Conservation (phyloP, 768 basidiomycete genomes). For the Cubamyces lactineus region DNA sequence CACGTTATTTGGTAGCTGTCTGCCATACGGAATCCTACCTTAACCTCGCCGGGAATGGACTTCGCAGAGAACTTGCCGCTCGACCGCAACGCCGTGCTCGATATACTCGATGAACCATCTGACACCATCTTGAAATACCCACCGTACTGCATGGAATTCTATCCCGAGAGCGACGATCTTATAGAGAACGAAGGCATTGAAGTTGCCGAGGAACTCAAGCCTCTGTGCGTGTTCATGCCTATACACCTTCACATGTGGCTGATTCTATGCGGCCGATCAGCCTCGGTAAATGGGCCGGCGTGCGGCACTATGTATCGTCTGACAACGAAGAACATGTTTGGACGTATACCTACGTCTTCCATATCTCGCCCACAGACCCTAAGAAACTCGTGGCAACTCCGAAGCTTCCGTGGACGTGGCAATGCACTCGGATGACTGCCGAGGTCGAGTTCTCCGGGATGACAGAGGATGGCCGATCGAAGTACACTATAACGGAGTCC, state of each 20-base stretch:
- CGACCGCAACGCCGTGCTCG: no score
- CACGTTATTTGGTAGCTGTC: neutral
- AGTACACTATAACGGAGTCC: neutral
- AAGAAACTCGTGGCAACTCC: neutral
- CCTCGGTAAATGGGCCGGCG: no score
- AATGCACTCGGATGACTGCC: neutral
- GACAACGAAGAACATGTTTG: neutral
- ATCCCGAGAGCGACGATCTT: conserved; percentile 3
- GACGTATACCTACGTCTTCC: neutral
- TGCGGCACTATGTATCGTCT: neutral
- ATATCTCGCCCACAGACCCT: neutral
- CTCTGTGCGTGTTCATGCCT: neutral
- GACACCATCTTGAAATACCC: conserved; percentile 1
- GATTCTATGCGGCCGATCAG: neutral
- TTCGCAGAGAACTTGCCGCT: no score
- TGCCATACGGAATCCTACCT: neutral
- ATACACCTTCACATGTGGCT: neutral
- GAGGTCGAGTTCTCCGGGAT: neutral
- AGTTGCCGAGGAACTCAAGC: neutral
- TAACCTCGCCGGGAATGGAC: no score
- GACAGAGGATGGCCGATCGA: neutral
- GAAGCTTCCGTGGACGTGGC: neutral
- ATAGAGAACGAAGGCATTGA: neutral
- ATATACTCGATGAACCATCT: neutral
- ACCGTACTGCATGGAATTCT: neutral